phyloP scores from a whole-genome alignment of 345 rosid genomes.

The Geranium brycei region DNA sequence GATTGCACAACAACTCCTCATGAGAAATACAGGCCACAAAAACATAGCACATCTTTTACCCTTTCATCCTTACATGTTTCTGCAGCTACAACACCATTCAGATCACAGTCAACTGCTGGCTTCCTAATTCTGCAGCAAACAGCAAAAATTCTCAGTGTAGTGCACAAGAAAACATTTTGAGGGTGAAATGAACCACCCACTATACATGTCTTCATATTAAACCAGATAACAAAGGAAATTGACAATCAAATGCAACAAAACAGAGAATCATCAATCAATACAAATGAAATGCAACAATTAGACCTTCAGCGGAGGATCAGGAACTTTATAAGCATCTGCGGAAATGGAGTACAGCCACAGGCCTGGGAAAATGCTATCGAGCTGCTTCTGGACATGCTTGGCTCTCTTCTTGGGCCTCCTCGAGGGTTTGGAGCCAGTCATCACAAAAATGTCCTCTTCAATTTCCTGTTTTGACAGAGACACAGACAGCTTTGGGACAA shows the following conservation, averaged over 20 bases:
- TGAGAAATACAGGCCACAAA: neutral
- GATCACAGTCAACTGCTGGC: neutral
- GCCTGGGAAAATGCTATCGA: constrained; percentile 62
- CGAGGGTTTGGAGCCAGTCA: constrained; percentile 63
- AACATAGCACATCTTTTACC: neutral
- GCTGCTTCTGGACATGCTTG: constrained; percentile 52
- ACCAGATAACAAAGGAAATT: too few species aligned
- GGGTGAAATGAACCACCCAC: neutral
- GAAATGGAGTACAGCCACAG: constrained; percentile 53
- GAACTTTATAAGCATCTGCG: constrained; percentile 43
- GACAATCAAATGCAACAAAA: neutral
- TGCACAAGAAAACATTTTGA: neutral
- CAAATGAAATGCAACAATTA: neutral
- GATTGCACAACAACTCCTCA: neutral
- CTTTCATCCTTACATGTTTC: neutral
- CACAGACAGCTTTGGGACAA: constrained; percentile 41
- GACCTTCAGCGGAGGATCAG: constrained; percentile 36
- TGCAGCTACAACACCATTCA: neutral
- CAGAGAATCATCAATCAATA: neutral
- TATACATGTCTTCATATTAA: neutral
- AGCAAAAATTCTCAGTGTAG: neutral
- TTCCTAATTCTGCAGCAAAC: neutral
- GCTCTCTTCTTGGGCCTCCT: constrained; percentile 67
- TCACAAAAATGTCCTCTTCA: constrained; percentile 50
- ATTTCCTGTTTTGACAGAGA: constrained; percentile 53